Evolutionary conservation across 805 yeast species (phyloP).

Genomic region (Yarrowia sp.): DNA sequence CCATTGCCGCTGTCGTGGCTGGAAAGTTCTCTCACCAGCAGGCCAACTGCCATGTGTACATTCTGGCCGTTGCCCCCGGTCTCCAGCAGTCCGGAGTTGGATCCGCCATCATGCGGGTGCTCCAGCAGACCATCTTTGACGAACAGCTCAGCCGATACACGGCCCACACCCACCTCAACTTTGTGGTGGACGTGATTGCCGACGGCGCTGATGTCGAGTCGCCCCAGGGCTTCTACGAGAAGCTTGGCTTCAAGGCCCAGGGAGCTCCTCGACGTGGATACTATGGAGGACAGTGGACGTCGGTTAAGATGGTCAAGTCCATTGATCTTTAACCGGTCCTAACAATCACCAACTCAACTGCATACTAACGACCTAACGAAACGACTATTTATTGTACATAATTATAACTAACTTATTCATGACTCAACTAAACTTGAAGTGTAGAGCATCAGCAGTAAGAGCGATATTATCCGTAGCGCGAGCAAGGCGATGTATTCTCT

Average conservation of each 20-base stretch:
- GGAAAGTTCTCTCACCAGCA: conserved; percentile 34
- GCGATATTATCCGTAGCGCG: no score
- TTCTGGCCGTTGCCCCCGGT: conserved; percentile 39
- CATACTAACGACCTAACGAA: conserved; percentile 8
- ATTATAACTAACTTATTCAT: conserved; percentile 6
- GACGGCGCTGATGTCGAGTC: conserved; percentile 28
- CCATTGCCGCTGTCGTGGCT: conserved; percentile 37
- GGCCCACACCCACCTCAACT: conserved; percentile 34
- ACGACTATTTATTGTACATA: conserved; percentile 32
- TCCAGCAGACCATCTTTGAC: conserved; percentile 36
- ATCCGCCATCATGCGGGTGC: conserved; percentile 36
- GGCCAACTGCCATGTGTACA: conserved; percentile 39
- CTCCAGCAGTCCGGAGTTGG: conserved; percentile 39
- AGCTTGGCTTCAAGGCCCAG: conserved; percentile 31
- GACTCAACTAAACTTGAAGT: background rate
- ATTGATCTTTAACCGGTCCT: conserved; percentile 14
- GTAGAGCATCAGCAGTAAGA: no score
- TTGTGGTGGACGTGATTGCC: conserved; percentile 37
- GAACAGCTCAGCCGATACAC: conserved; percentile 37
- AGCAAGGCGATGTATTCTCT: no score
- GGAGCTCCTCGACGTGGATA: conserved; percentile 35
- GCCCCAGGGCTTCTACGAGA: conserved; percentile 37
- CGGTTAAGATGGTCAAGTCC: conserved; percentile 35
- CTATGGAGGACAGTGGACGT: conserved; percentile 38
- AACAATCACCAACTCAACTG: background rate